Percentiles rank a stretch among this genome's conserved stretches.
Conservation (phyloP, 441 rosid species). For the Euphorbia corollata region DNA sequence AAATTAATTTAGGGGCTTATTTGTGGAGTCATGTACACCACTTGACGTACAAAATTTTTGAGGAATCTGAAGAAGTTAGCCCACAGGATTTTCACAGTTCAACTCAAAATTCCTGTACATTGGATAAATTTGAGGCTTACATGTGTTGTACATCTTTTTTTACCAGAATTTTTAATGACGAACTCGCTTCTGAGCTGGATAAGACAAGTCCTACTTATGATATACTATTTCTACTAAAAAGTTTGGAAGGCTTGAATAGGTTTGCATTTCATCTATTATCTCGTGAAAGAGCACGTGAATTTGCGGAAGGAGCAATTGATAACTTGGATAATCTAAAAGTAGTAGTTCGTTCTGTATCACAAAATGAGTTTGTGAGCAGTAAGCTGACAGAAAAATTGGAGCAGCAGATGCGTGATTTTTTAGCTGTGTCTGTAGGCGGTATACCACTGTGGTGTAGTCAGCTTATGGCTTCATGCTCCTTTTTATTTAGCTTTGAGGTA, state of each 20-base stretch:
- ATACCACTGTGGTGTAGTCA: conserved; percentile 88
- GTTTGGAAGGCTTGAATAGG: conserved; percentile 69
- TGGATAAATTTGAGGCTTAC: conserved; percentile 23
- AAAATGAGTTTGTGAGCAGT: conserved; percentile 65
- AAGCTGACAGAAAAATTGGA: conserved; percentile 92
- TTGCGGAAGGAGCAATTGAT: conserved; percentile 56
- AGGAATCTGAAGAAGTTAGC: conserved; percentile 26
- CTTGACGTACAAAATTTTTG: conserved; percentile 51
- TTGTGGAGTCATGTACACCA: conserved; percentile 61
- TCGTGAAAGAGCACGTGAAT: conserved; percentile 52
- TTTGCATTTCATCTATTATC: conserved; percentile 61
- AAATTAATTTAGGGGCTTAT: conserved; percentile 37
- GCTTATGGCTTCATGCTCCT: conserved; percentile 80
- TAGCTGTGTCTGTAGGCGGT: conserved; percentile 62
- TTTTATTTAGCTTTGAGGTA: conserved; percentile 83
- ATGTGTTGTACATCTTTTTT: conserved; percentile 38
- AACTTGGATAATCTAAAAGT: conserved; percentile 62
- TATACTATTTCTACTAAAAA: conserved; percentile 65
- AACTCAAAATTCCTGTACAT: conserved; percentile 22
- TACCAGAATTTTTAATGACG: conserved; percentile 43
- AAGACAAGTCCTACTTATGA: conserved; percentile 53
- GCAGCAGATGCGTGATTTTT: conserved; percentile 80
- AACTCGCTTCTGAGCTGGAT: conserved; percentile 50
- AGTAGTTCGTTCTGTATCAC: conserved; percentile 40
- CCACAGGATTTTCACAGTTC: conserved; percentile 24